Evolutionary conservation across 306 rosid genomes (phyloP).

Genomic region (Astragalus glycyphyllos): DNA sequence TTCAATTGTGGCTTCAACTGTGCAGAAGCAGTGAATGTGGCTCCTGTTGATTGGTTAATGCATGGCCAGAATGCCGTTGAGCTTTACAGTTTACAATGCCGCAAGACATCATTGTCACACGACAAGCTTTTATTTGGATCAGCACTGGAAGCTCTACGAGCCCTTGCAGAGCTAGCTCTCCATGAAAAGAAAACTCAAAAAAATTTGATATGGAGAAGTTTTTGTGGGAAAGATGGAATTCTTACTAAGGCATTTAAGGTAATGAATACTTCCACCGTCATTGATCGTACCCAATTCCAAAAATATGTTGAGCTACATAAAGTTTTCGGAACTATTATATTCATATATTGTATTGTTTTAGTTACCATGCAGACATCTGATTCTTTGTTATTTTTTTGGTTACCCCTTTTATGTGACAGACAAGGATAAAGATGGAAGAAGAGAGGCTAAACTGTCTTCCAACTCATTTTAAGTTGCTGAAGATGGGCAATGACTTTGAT

Average conservation of each 20-base stretch:
- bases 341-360: slow-evolving; percentile 14
- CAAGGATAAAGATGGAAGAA: slow-evolving; percentile 76
- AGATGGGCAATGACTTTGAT: slow-evolving; percentile 78
- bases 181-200: slow-evolving; percentile 59
- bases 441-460: slow-evolving; percentile 74
- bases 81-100: slow-evolving; percentile 80
- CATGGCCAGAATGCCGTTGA: slow-evolving; percentile 97
- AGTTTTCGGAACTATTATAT: slow-evolving; percentile 5
- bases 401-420: slow-evolving; percentile 50
- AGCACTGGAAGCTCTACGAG: slow-evolving; percentile 72
- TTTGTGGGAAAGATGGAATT: slow-evolving; percentile 83
- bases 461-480: slow-evolving; percentile 56
- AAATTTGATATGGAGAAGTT: slow-evolving; percentile 61
- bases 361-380: slow-evolving; percentile 7
- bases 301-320: slow-evolving; percentile 8
- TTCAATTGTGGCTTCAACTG: slow-evolving; percentile 98
- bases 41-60: slow-evolving; percentile 95
- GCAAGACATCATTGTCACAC: slow-evolving; percentile 92
- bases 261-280: slow-evolving; percentile 33
- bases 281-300: slow-evolving; percentile 9
- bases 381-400: slow-evolving; percentile 1
- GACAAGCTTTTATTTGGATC: slow-evolving; percentile 87
- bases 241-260: slow-evolving; percentile 84
- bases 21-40: slow-evolving; percentile 99
- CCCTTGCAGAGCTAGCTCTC: slow-evolving; percentile 56